Base-by-base conservation (phyloP, 176 grass and related monocot genomes). In the Typha latifolia region DNA sequence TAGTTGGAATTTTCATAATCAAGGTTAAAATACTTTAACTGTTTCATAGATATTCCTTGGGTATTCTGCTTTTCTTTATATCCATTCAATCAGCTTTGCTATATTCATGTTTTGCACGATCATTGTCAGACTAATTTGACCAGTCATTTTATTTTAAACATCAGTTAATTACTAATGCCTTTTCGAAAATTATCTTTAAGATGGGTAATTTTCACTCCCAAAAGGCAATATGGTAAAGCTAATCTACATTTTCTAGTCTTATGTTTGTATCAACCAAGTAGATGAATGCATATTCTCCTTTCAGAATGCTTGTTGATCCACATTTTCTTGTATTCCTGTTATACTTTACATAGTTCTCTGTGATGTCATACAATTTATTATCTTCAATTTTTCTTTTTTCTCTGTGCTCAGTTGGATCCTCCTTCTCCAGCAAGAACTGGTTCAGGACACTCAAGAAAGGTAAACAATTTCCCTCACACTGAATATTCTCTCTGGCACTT, bases 401-500 rank as follows among this genome's bases (percentile, higher is more conserved):
- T 77, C 32, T 70, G 62, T 55, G 2, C 27, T 63, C 84, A 99
- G 94, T 24, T 90, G 81, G 94, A 99, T 75, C 78, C 78, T 66
- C 77, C 73, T 83, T 63, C 87, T 72, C 86, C 94, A 81, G 62
- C 84, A 62, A 87, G 82, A 87, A 81, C 81, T 50, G 89, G 89
- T 67, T 90, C 94, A 61, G 89, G 94, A 21, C 72, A 78, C 19
- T 87, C 89, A 69, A 89, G 94, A 67, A 99, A 99, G 94, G 89
- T 93, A 93, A 3, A n/a, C 34, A 31, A 49, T 24, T 21, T 65
- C 23, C 62, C 29, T 34, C 69, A 14, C 18, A 55, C 0, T 75
- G 63, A 32, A 64, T 34, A 24, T 64, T 82, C 76, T 50, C 20
- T 15, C 10, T 34, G 61, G 10, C 32, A 69, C 8, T 6, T 48